Percentiles rank a stretch among this genome's conserved stretches.
Conservation (phyloP, 2,329 filamentous ascomycete species). For the Claviceps sp. region DNA sequence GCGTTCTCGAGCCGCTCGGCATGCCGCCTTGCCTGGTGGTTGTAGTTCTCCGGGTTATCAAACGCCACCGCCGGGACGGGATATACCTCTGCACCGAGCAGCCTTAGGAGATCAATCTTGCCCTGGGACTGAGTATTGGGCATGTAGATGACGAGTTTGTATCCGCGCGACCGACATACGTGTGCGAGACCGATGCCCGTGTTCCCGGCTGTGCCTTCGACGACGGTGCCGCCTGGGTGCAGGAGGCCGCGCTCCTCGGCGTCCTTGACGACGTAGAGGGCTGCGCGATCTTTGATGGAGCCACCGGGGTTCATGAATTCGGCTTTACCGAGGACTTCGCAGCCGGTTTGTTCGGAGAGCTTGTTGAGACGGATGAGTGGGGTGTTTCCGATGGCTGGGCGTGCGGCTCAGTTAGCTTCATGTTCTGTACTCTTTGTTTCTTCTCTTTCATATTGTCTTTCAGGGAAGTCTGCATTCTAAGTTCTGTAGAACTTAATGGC, state of each 20-base stretch:
- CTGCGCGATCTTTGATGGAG: constrained; percentile 90
- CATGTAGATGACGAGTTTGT: constrained; percentile 98
- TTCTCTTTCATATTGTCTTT: background rate
- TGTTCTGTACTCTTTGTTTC: background rate
- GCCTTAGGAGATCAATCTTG: constrained; percentile 84
- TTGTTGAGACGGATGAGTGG: constrained; percentile 82
- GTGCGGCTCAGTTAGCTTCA: background rate
- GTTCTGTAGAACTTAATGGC: no score
- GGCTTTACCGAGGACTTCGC: constrained; percentile 88
- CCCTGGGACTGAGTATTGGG: constrained; percentile 96
- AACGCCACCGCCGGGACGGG: constrained; percentile 93
- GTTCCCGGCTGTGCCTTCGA: constrained; percentile 95
- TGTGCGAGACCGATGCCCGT: constrained; percentile 96
- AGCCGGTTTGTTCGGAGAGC: constrained; percentile 82
- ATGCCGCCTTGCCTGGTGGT: constrained; percentile 85
- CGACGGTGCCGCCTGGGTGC: constrained; percentile 76
- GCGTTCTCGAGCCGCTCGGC: constrained; percentile 78
- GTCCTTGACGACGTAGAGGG: constrained; percentile 84
- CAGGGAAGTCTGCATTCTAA: background rate
- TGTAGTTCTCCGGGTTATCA: constrained; percentile 93
- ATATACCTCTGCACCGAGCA: constrained; percentile 89
- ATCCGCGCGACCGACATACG: constrained; percentile 83
- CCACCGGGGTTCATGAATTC: constrained; percentile 99
- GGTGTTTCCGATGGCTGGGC: constrained; percentile 85
- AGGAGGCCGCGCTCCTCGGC: constrained; percentile 81